Evolutionary conservation across 257 asterid genomes (phyloP).

Genomic region (Anisodus tanguticus): DNA sequence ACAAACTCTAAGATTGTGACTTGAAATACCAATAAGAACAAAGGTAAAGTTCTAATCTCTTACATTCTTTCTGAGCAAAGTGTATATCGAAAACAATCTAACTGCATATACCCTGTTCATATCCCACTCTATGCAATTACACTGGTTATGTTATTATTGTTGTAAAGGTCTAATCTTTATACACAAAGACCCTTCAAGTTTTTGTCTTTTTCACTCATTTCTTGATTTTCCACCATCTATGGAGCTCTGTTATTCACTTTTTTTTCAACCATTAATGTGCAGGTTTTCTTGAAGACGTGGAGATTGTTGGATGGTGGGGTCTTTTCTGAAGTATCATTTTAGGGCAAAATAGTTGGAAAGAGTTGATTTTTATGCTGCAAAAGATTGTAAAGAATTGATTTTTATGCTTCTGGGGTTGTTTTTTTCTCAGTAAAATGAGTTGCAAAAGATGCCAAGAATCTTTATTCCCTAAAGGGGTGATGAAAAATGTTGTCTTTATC

Average conservation of each 20-base stretch:
- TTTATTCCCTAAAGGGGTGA: conserved; percentile 37
- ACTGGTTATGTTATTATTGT: no score
- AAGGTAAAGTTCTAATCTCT: conserved; percentile 10
- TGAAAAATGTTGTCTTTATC: conserved; percentile 43
- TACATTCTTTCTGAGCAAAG: no score
- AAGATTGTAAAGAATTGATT: conserved; percentile 34
- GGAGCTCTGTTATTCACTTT: not conserved
- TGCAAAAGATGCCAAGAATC: conserved; percentile 28
- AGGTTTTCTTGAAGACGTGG: not conserved
- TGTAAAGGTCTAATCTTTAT: conserved; percentile 1
- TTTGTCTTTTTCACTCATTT: conserved; percentile 6
- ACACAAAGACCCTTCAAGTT: not conserved
- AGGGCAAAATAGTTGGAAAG: conserved; percentile 20
- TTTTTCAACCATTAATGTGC: not conserved
- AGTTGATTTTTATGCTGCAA: conserved; percentile 42
- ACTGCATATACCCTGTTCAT: no score
- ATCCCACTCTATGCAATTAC: no score
- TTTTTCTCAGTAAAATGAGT: conserved; percentile 40
- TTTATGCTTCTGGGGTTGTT: conserved; percentile 46
- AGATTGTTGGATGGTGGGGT: conserved; percentile 3
- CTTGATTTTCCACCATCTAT: conserved; percentile 18
- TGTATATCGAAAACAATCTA: no score
- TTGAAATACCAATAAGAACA: conserved; percentile 16
- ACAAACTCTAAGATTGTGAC: conserved; percentile 29
- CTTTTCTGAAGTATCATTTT: not conserved